Evolutionary conservation across 331 rosid species (phyloP).

Genomic region (Quercus tomentella): DNA sequence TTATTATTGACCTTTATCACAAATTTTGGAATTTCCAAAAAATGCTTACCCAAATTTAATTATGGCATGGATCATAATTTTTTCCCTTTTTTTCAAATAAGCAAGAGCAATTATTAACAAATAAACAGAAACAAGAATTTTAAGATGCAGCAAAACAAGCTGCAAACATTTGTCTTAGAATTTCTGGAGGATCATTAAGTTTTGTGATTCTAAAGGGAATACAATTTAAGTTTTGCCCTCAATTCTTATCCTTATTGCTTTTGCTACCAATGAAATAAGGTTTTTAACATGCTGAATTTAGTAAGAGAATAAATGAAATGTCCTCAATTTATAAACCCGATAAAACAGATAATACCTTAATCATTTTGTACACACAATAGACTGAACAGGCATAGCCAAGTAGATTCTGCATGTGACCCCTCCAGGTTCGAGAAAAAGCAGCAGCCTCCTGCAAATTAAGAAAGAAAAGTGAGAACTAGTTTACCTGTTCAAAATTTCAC

Average conservation of each 20-base stretch:
- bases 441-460: conserved; percentile 69
- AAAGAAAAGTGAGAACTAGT: conserved; percentile 12
- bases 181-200: not conserved
- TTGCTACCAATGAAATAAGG: not conserved
- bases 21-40: not conserved
- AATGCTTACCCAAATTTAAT: too few relatives aligned
- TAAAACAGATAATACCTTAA: conserved; percentile 52
- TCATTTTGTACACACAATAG: conserved; percentile 98
- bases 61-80: not conserved
- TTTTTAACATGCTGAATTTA: not conserved
- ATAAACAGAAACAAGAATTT: too few relatives aligned
- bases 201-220: not conserved
- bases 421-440: conserved; percentile 80
- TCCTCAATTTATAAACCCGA: not conserved
- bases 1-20: not conserved
- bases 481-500: conserved; percentile 6
- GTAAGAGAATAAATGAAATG: not conserved
- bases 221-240: not conserved
- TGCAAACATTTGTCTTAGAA: not conserved
- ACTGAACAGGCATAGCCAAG: conserved; percentile 96
- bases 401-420: conserved; percentile 94
- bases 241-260: not conserved
- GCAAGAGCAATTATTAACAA: not conserved
- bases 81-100: not conserved
- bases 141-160: too few relatives aligned